These are phyloP conservation scores for Cladophialophora exuberans DNA, from an alignment of 2,329 filamentous ascomycete species.

Conservation along the genomic window DNA sequence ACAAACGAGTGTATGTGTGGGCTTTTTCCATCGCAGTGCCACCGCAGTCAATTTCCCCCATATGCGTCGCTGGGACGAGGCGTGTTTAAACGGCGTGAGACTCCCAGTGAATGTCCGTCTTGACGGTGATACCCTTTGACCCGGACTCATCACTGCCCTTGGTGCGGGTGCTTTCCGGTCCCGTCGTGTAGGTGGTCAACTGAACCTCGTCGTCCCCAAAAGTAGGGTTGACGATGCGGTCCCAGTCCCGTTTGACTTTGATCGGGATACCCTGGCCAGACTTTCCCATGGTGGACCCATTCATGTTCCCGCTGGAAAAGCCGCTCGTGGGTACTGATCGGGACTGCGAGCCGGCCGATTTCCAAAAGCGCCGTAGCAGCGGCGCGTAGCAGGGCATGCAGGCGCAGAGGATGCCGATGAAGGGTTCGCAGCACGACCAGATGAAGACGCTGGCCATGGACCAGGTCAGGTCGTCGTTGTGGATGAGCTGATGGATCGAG, in stretches of 20 bases:
- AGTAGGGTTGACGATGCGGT: constrained; percentile 12
- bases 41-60: constrained; percentile 2
- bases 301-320: constrained; percentile 8
- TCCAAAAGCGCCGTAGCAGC: constrained; percentile 8
- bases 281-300: constrained; percentile 3
- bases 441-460: constrained; percentile 12
- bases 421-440: constrained; percentile 12
- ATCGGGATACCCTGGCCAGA: constrained; percentile 8
- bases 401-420: constrained; percentile 13
- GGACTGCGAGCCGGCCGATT: constrained; percentile 9
- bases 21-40: constrained; percentile 10
- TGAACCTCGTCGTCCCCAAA: constrained; percentile 9
- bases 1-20: constrained; percentile 9
- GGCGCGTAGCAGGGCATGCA: constrained; percentile 13
- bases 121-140: constrained; percentile 1
- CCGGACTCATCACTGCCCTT: constrained; percentile 12
- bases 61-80: constrained; percentile 7
- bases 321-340: constrained; percentile 9
- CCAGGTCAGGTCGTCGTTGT: constrained; percentile 11
- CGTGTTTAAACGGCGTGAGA: constrained; percentile 8
- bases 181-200: constrained; percentile 2
- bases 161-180: constrained; percentile 6
- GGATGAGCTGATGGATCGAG: constrained; percentile 10
- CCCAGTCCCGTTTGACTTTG: constrained; percentile 10
- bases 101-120: constrained; percentile 11